Percentiles rank a stretch among this genome's conserved stretches.
These are phyloP conservation scores for Magnolia kwangsiensis DNA, from an alignment of 164 flowering plant genomes.

Conservation along the genomic window DNA sequence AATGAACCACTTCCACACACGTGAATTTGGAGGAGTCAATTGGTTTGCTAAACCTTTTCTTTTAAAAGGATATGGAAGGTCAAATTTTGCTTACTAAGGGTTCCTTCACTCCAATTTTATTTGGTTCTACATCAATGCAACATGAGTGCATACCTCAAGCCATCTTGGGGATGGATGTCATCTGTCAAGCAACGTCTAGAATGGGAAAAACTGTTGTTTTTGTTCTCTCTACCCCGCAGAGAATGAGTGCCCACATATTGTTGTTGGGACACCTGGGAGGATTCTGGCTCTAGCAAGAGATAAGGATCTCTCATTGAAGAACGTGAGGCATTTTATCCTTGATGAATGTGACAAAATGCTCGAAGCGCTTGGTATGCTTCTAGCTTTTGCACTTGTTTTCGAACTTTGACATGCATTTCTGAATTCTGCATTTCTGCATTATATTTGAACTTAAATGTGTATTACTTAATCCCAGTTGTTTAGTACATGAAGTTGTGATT, in stretches of 20 bases:
- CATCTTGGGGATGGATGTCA: slow-evolving; percentile 59
- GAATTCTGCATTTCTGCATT: too few species aligned
- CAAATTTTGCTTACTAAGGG: too few species aligned
- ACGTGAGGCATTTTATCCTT: slow-evolving; percentile 94
- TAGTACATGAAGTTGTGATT: too few species aligned
- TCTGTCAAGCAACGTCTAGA: slow-evolving; percentile 64
- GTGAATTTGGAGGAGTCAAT: too few species aligned
- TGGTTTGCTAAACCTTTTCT: too few species aligned
- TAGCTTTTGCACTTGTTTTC: not conserved
- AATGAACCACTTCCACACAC: too few species aligned
- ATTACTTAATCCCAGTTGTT: too few species aligned
- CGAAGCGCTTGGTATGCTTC: slow-evolving; percentile 83
- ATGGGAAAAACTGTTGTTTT: slow-evolving; percentile 78
- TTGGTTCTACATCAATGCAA: too few species aligned
- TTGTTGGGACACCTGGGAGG: slow-evolving; percentile 98
- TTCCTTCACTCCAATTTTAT: too few species aligned
- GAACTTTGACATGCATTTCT: too few species aligned
- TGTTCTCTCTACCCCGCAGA: slow-evolving; percentile 83
- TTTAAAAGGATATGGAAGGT: slow-evolving; percentile 49
- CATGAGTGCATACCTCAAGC: too few species aligned
- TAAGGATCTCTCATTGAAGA: slow-evolving; percentile 27
- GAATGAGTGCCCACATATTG: slow-evolving; percentile 95
- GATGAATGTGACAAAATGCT: slow-evolving; percentile 99
- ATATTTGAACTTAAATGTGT: too few species aligned
- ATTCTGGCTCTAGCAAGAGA: slow-evolving; percentile 34